Evolutionary conservation across 768 basidiomycete species (phyloP), one percentile per base, ranked within the genome.

Genomic region (Amylocystis lapponica): DNA sequence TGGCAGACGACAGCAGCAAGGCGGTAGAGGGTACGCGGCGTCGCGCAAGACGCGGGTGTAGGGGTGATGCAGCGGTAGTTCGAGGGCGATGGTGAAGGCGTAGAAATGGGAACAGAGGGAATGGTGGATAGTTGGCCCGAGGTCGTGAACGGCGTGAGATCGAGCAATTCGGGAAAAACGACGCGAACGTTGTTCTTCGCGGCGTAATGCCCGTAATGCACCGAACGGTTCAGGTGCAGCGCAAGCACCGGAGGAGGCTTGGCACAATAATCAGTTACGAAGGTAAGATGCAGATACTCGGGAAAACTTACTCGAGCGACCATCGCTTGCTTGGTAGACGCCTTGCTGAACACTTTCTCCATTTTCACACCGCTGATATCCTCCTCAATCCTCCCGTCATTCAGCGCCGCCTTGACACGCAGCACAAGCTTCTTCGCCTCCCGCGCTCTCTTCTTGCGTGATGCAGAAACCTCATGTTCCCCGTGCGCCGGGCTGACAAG

Each of bases 251-350:
- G 79, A 0, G 96, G 95, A 12, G 96, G 87, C 81, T 92, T 58
- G 39, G 22, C 20, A 44, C 25, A 35, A 20, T 26, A 13, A 23
- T 38, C 6, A n/a, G 34, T 30, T 27, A 39, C 22, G 33, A 38
- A 39, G 36, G 38, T 30, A 43, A 25, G 7, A 38, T 19, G 22
- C 34, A 37, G 29, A 13, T 31, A n/a, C 45, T n/a, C 10, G 13
- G 33, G 29, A 14, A 19, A 8, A 69, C 83, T 54, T 59, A 88
- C 90, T 61, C 92, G 70, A 22, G 91, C 92, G 47, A 92, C 75
- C 83, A 94, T 91, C n/a, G 86, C 83, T 60, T 89, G 88, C 61
- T 91, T 92, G 16, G 86, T 91, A 5, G 85, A 89, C 16, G 81
- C 78, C 41, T 72, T 71, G 52, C 85, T 84, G 35, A 79, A 63